Evolutionary conservation across 2,329 filamentous ascomycete species (phyloP).

Genomic region (Fusarium pseudonygamai): DNA sequence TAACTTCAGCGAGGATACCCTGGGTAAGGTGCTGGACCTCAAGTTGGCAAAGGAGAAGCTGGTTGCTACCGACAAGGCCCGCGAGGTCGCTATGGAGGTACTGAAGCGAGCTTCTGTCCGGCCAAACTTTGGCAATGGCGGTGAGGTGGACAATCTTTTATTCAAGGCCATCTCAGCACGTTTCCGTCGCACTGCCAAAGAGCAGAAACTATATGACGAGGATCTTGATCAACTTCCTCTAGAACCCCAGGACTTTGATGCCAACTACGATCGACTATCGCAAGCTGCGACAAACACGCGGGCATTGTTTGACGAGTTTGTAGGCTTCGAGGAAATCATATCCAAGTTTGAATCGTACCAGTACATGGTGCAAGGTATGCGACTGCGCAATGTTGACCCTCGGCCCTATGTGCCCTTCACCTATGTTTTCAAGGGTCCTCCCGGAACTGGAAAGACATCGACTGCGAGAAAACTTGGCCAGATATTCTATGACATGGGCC

Average conservation of each 20-base stretch:
- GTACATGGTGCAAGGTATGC: conserved; percentile 62
- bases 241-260: conserved; percentile 61
- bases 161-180: conserved; percentile 40
- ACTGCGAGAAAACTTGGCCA: conserved; percentile 76
- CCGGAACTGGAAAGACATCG: conserved; percentile 77
- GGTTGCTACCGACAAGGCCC: conserved; percentile 61
- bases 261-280: conserved; percentile 63
- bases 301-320: conserved; percentile 65
- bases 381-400: conserved; percentile 62
- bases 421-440: conserved; percentile 72
- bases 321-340: conserved; percentile 68
- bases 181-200: conserved; percentile 38
- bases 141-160: conserved; percentile 71
- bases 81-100: conserved; percentile 65
- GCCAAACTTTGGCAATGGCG: conserved; percentile 79
- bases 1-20: conserved; percentile 69
- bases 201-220: conserved; percentile 29
- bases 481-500: conserved; percentile 77
- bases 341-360: conserved; percentile 65
- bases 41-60: conserved; percentile 70
- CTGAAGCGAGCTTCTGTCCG: conserved; percentile 69
- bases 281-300: conserved; percentile 55
- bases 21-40: conserved; percentile 68
- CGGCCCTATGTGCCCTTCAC: conserved; percentile 66
- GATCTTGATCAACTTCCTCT: conserved; percentile 38